These are phyloP conservation scores for Inga leiocalycina DNA, from an alignment of 306 rosid genomes.

Conservation along the genomic window DNA sequence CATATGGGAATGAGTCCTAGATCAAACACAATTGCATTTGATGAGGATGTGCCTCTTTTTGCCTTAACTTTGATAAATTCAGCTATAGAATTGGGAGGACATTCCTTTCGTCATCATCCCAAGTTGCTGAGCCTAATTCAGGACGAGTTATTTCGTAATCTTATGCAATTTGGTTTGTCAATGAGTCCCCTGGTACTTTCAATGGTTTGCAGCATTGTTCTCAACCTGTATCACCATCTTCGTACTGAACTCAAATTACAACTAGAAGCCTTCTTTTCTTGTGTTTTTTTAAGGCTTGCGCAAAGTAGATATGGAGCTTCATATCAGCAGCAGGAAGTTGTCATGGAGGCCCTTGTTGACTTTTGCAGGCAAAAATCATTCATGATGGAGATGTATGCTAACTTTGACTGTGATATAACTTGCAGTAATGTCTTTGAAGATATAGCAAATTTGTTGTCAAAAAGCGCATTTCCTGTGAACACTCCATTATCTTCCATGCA, in stretches of 20 bases:
- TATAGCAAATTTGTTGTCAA: conserved; percentile 76
- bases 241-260: conserved; percentile 78
- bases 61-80: conserved; percentile 92
- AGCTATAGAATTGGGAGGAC: conserved; percentile 90
- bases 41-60: conserved; percentile 97
- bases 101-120: conserved; percentile 73
- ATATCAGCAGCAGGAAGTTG: conserved; percentile 90
- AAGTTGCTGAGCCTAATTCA: conserved; percentile 71
- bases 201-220: conserved; percentile 84
- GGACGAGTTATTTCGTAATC: conserved; percentile 79
- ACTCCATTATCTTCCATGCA: conserved; percentile 80
- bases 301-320: conserved; percentile 83
- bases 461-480: conserved; percentile 87
- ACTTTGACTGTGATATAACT: conserved; percentile 85
- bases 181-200: conserved; percentile 81
- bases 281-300: conserved; percentile 83
- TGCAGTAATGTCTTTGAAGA: conserved; percentile 94
- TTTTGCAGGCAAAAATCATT: conserved; percentile 85
- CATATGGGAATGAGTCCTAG: conserved; percentile 71
- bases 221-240: conserved; percentile 77
- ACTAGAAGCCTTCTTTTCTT: conserved; percentile 83
- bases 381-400: conserved; percentile 82
- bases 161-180: conserved; percentile 87
- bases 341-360: conserved; percentile 93
- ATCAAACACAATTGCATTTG: conserved; percentile 83